Evolutionary conservation across 2,329 filamentous ascomycete genomes (phyloP), one percentile per base, ranked within the genome.

Genomic region (Bipolaris gigantea): DNA sequence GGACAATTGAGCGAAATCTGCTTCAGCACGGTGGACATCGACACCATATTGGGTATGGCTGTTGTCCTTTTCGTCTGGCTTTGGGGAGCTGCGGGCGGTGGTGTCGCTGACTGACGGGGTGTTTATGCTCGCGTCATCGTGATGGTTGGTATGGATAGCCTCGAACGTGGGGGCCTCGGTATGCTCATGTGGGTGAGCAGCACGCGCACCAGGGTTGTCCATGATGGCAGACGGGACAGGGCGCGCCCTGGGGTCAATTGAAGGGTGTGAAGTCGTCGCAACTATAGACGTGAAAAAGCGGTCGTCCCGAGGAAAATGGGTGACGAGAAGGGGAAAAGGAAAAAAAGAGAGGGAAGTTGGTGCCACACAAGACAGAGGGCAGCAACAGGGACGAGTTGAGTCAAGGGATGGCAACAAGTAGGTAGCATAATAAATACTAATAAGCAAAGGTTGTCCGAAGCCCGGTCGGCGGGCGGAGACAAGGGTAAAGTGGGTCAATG

Each of bases 1-100:
- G 60, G 73, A 87, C 13, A 92, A 79, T 59, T 89, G 81, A 0
- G 82, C 83, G 60, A 92, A 92, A 23, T 91, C 87, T 30, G 83
- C 83, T 71, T 89, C 83, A 39, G 89, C 89, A 48, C 83, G 81
- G 54, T 83, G 78, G 47, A 92, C 81, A 8, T 88, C 85, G 30
- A 92, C 81, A 6, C 67, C 64, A 34, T 59, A 56, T 38, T 18
- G 46, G 36, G 55, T 53, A 43, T 61, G 38, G 44, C n/a, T 57
- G 43, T 53, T 56, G 36, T 47, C 57, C n/a, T 61, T 64, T 18
- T 66, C 60, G 9, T 55, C 54, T 48, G 56, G 50, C 30, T 67
- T 60, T 23, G 63, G 55, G 15, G 59, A 62, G 34, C 66, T 69
- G 55, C 56, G 60, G 16, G 57, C 58, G 13, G 60, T 64, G 52